Evolutionary conservation across 169 alveolate species (phyloP), one percentile per base, ranked within the genome.

Genomic region (Eimeria maxima): DNA sequence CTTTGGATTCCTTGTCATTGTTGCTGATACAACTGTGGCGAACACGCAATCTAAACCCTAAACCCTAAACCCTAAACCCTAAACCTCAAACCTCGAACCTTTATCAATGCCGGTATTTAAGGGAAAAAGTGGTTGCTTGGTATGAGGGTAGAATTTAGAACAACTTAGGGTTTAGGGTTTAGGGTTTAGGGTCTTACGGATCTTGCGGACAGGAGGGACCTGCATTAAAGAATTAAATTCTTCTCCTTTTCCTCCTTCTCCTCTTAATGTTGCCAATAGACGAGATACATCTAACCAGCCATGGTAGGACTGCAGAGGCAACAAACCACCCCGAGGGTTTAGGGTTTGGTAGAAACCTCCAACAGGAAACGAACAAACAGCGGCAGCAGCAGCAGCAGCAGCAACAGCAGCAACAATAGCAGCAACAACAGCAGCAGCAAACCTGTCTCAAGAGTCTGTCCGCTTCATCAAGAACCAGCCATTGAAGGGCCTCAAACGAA

Each of bases 1-100:
- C 76, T 45, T 57, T 5, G 96, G 96, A 44, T 95, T 88, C 65
- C 60, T 22, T 24, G 96, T 95, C 96, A 95, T 84, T 29, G 96
- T 95, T 42, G 96, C 96, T 2, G 96, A 95, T 24, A 95, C 65
- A 22, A 86, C 96, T 95, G 96, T 29, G 47, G 67, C 18, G 81
- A 7, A 71, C 42, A 71, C 53, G n/a, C 81, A 24, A 42, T 11
- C 81, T 24, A 71, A 38, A 71, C 53, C 81, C 81, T 29, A 27
- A 71, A 71, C 42, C 81, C 53, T 71, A 38, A 38, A 71, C 81
- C 81, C 47, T 38, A 27, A 71, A 29, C 81, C 81, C 47, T 71
- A 71, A 27, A 71, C 81, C 44, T 45, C n/a, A 57, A 18, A 57
- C 24, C 24, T 57, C 24, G n/a, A 57, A 18, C 10, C 67, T 57